A percentile compares a stretch with the other conserved stretches of the same genome.
These are phyloP conservation scores for Acacia crassicarpa DNA, from an alignment of 306 rosid species.

Conservation along the genomic window DNA sequence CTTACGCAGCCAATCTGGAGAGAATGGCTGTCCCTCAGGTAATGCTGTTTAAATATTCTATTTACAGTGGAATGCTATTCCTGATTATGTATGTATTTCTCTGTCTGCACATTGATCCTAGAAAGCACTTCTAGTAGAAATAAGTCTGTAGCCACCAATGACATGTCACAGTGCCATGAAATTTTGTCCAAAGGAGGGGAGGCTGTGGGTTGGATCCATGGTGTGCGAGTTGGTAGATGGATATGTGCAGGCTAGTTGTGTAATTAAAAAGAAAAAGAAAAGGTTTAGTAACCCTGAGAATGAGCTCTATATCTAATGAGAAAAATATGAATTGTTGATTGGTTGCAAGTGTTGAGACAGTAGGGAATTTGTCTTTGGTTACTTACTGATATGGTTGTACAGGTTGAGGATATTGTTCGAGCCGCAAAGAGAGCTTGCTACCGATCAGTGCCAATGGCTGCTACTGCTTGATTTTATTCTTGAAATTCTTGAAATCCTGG, in stretches of 20 bases:
- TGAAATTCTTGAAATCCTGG: slow-evolving; percentile 34
- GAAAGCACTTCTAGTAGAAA: slow-evolving; percentile 19
- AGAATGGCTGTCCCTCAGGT: slow-evolving; percentile 99
- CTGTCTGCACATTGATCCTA: not conserved
- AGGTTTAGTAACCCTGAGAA: not conserved
- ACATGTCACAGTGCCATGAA: not conserved
- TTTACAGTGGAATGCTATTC: slow-evolving; percentile 1
- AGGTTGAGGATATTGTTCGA: slow-evolving; percentile 96
- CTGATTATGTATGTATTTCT: not conserved
- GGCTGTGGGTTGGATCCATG: not conserved
- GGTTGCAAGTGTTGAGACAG: slow-evolving; percentile 13
- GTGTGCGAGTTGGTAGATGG: not conserved
- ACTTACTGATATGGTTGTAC: slow-evolving; percentile 35
- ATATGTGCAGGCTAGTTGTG: not conserved
- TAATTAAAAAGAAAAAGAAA: not conserved
- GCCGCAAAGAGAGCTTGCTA: slow-evolving; percentile 94
- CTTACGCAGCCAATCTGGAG: slow-evolving; percentile 96
- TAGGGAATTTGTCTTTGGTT: slow-evolving; percentile 4
- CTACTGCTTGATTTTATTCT: slow-evolving; percentile 53
- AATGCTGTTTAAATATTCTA: slow-evolving; percentile 12
- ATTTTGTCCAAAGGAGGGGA: not conserved
- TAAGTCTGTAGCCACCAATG: not conserved
- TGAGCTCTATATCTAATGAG: slow-evolving; percentile 2
- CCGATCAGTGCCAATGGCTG: slow-evolving; percentile 76
- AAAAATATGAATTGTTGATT: not conserved